Evolutionary conservation across 768 basidiomycete genomes (phyloP), one percentile per base, ranked within the genome.

Genomic region (Lanmaoa rubissima): DNA sequence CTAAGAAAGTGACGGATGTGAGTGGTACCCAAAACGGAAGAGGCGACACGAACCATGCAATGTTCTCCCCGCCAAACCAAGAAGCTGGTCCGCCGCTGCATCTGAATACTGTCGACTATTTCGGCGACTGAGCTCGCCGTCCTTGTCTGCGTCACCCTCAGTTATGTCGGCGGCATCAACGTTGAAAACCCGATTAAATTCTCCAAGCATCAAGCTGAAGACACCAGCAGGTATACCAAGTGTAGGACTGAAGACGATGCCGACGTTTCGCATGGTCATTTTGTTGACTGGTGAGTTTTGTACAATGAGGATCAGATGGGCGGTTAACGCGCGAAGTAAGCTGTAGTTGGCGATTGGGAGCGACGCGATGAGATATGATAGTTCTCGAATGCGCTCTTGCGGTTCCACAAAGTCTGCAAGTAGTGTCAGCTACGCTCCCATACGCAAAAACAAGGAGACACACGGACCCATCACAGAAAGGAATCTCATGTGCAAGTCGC

Each of bases 211-310:
- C 60, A 97, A 75, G 67, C 92, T 94, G 74, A 98, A 95, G 42
- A 98, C 91, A 8, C 93, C 93, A 4, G 96, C 96, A n/a, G 96
- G 96, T 64, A 99, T 97, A 43, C 94, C 94, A 13, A 99, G 79
- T 0, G 97, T 98, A 2, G 97, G 97, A 61, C 94, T 95, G 75
- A 98, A 98, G 24, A 98, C 96, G 58, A 99, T 98, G 17, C 96
- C 95, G 28, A 99, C 93, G 70, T 99, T 99, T 45, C 96, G 86
- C 84, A 98, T 88, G 41, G 90, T 95, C 97, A 99, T 99, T 79
- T 95, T 98, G 84, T 97, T 97, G 56, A 89, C 75, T 42, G 80
- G 65, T 17, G 94, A 84, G 69, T 98, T 94, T 72, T 93, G 88
- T 44, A 98, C 94, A 64, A 99, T 90, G 43, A 94, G 79, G 62